Evolutionary conservation across 176 grass and related monocot genomes (phyloP), one percentile per base, ranked within the genome.

Genomic region (Dactylis glomerata): DNA sequence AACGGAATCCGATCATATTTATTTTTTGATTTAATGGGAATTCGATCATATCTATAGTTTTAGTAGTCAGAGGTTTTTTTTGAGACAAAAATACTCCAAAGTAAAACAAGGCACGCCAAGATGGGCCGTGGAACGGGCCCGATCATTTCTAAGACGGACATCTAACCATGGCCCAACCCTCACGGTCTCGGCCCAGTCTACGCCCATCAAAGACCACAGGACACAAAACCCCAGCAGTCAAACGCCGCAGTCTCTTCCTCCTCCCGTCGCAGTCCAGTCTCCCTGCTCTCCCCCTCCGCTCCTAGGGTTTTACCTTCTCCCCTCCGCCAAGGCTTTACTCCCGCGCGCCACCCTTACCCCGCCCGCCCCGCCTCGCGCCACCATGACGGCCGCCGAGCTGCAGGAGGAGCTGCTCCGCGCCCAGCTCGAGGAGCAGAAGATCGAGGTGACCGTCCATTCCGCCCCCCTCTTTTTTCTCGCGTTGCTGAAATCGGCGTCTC

Each of bases 361-460:
- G 37, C 16, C 46, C 49, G 16, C 49, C 4, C 49, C 47, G 47
- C 47, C 47, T 50, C 47, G 47, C 27, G 15, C 54, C 26, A 41
- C 59, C 83, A 85, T 78, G 83, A 85, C 74, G 24, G 33, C 34
- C 24, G 74, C 62, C 33, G 62, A 68, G 74, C 33, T 64, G 19
- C 47, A 57, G 34, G 59, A 37, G 73, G 34, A 85, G 74, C 24
- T 68, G 47, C 62, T 85, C 26, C 74, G 47, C 33, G 74, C 73
- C 9, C 83, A 57, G 24, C 61, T 85, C 74, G 62, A 68, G 74
- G 74, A 69, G n/a, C 83, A 85, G 3, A 26, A 78, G 32, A 78
- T 85, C 62, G 62, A 85, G 74, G 83, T 78, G 74, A 85, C 57
- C 37, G 20, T 57, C 74, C 49, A 34, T 76, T 59, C 61, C 34